A percentile compares a stretch with the other conserved stretches of the same genome.
Evolutionary conservation across 306 rosid species (phyloP).

Genomic region (Macrotyloma uniflorum): DNA sequence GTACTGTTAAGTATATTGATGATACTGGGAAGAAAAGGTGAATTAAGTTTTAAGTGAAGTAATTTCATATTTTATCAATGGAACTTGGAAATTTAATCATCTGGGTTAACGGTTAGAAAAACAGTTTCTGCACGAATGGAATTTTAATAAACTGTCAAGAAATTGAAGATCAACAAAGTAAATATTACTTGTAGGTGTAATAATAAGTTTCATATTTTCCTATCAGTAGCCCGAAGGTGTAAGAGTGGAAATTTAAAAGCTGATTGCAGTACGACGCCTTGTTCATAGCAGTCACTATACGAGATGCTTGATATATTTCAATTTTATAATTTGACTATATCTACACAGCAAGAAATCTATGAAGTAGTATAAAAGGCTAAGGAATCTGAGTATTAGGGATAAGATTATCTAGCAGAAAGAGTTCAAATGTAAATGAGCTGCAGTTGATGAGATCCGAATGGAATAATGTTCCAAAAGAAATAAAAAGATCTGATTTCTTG

Average conservation of each 20-base stretch:
- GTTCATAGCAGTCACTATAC: not conserved
- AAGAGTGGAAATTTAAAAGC: slow-evolving; percentile 21
- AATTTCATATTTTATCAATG: slow-evolving; percentile 17
- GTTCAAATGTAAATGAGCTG: not conserved
- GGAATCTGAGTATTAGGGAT: not conserved
- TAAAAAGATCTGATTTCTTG: slow-evolving; percentile 18
- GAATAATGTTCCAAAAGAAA: slow-evolving; percentile 4
- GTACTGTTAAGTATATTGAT: not conserved
- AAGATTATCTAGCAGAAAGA: slow-evolving; percentile 5
- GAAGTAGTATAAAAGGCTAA: not conserved
- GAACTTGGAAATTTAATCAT: not conserved
- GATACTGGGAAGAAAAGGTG: slow-evolving; percentile 27
- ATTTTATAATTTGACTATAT: not conserved
- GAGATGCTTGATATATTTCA: not conserved
- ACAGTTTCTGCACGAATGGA: not conserved
- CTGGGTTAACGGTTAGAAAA: slow-evolving; percentile 10
- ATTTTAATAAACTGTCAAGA: not conserved
- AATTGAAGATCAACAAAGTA: not conserved
- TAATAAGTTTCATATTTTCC: not conserved
- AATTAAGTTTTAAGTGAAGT: not conserved
- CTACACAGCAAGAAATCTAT: not conserved
- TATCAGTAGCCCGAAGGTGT: not conserved
- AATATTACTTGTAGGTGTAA: slow-evolving; percentile 47
- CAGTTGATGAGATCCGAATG: slow-evolving; percentile 2
- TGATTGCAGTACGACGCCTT: not conserved